Base-by-base conservation (phyloP, 306 rosid species). In the Lablab purpureus region DNA sequence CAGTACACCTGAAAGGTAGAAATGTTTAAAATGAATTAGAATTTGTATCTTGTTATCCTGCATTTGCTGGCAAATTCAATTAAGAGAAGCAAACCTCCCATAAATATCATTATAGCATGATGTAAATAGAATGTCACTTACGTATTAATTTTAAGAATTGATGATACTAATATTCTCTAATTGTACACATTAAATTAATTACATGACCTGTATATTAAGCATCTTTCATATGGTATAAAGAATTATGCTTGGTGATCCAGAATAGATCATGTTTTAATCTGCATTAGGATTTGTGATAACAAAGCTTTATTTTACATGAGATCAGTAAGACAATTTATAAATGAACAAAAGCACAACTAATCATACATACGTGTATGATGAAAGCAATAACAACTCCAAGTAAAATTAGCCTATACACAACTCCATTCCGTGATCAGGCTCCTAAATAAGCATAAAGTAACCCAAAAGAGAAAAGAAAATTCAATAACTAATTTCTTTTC, bases 1-100 rank as follows among this genome's bases (percentile, higher is more conserved):
- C 88, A 82, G 64, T 78, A 91, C 25, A 91, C 97, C 97, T 91
- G 87, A 74, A 80, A 74, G 63, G 81, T 51, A 45, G 75, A 77
- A 50, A 59, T 22, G 43, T 71, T 70, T 55, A 36, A 65, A 77
- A 55, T 69, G 22, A 49, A 76, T 71, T 56, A 75, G 70, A 77
- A 71, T 46, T 50, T 72, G 47, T 23, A 67, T 69, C n/a, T 41
- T 40, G 23, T 74, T 17, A 60, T 78, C 46, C 25, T 7, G 36
- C 59, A 47, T 69, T 64, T 54, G 47, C 58, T 34, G 32, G 40
- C 1, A 49, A 54, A 47, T 10, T 59, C 73, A 76, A 64, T 43
- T 45, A 55, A 55, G 71, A 77, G 52, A 43, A 62, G 45, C 22
- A 58, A 37, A 43, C 10, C 74, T 74, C 68, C 60, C 46, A 73